Conservation (phyloP, 1,139 yeast genomes). For the Arxiozyma bovina region DNA sequence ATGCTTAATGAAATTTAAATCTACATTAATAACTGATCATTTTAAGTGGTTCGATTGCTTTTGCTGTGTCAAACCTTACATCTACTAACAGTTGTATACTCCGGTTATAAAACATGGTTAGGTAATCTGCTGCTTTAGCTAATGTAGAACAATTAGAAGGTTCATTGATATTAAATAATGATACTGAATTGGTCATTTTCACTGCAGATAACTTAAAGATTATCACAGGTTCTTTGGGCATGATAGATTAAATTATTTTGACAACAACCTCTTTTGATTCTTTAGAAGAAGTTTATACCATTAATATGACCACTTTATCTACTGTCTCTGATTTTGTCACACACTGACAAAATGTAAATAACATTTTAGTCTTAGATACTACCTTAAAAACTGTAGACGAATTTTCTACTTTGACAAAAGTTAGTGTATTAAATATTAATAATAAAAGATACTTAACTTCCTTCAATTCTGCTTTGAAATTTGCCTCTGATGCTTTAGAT, state of each 20-base stretch:
- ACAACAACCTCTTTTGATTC: slow-evolving; percentile 64
- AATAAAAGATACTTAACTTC: slow-evolving; percentile 69
- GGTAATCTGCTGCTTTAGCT: slow-evolving; percentile 64
- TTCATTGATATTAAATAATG: slow-evolving; percentile 56
- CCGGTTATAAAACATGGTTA: slow-evolving; percentile 69
- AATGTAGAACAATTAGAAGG: slow-evolving; percentile 69
- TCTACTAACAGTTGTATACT: slow-evolving; percentile 34
- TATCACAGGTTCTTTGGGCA: slow-evolving; percentile 60
- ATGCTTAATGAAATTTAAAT: slow-evolving; percentile 42
- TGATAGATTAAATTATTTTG: slow-evolving; percentile 61
- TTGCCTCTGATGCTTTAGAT: slow-evolving; percentile 66
- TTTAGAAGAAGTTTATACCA: slow-evolving; percentile 73
- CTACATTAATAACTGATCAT: slow-evolving; percentile 19
- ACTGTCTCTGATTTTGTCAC: slow-evolving; percentile 65
- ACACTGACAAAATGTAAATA: slow-evolving; percentile 64
- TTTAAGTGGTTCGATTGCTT: slow-evolving; percentile 36
- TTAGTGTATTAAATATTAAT: slow-evolving; percentile 75
- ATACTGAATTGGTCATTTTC: slow-evolving; percentile 52
- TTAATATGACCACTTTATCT: slow-evolving; percentile 77
- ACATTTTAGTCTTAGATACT: slow-evolving; percentile 78
- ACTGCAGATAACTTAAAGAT: slow-evolving; percentile 71
- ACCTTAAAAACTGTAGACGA: slow-evolving; percentile 73
- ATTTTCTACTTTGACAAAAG: slow-evolving; percentile 58
- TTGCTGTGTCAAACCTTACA: slow-evolving; percentile 12
- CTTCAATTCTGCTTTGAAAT: slow-evolving; percentile 62